Conservation (phyloP, 352 stramenopile genomes). For the Thalassiosira mediterranea region DNA sequence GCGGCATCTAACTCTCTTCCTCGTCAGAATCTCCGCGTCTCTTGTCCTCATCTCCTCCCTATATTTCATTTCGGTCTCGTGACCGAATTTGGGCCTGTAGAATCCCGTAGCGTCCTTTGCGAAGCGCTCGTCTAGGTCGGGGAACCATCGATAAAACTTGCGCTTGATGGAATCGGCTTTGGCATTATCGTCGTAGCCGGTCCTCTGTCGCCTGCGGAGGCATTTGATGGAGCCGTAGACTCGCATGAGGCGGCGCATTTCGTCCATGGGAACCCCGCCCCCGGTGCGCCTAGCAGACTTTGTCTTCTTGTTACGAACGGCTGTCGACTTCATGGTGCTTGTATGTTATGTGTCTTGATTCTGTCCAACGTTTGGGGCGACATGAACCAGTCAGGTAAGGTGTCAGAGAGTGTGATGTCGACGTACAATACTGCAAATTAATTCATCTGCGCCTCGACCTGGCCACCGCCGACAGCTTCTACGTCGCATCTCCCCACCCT, state of each 20-base stretch:
- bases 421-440: too few species aligned
- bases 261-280: conserved; percentile 22
- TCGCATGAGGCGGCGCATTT: conserved; percentile 46
- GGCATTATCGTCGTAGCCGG: neutral
- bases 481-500: too few species aligned
- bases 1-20: conserved; percentile 22
- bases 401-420: too few species aligned
- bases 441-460: too few species aligned
- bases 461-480: too few species aligned
- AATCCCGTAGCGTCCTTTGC: conserved; percentile 11
- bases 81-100: conserved; percentile 25
- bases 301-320: too few species aligned
- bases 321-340: too few species aligned
- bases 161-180: conserved; percentile 41
- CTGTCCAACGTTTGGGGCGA: too few species aligned
- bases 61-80: conserved; percentile 42
- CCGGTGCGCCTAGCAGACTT: conserved; percentile 5
- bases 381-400: too few species aligned
- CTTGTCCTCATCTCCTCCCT: conserved; percentile 24
- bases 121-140: conserved; percentile 44
- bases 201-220: conserved; percentile 25
- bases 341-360: too few species aligned
- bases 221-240: conserved; percentile 42
- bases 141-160: conserved; percentile 53
- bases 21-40: conserved; percentile 14